These are phyloP conservation scores for Pezizomycotina sp. DNA, from an alignment of 2,329 filamentous ascomycete species.

Conservation along the genomic window DNA sequence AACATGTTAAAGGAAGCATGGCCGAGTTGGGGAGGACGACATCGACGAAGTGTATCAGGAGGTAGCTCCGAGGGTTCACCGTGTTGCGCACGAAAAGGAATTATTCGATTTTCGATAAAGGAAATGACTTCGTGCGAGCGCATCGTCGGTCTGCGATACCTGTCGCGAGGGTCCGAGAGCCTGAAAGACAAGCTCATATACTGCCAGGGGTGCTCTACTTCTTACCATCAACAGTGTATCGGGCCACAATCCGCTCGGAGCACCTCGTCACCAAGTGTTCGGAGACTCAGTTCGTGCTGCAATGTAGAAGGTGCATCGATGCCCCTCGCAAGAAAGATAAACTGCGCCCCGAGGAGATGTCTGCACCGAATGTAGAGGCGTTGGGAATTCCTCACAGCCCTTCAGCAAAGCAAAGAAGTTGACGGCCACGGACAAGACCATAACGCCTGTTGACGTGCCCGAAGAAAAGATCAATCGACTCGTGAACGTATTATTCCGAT, in stretches of 20 bases:
- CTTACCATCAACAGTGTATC: constrained; percentile 71
- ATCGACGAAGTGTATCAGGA: constrained; percentile 28
- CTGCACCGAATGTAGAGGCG: constrained; percentile 52
- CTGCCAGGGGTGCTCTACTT: constrained; percentile 77
- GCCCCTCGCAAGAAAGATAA: constrained; percentile 49
- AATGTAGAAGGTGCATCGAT: constrained; percentile 74
- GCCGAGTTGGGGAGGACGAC: constrained; percentile 37
- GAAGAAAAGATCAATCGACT: constrained; percentile 53
- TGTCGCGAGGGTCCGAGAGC: constrained; percentile 43
- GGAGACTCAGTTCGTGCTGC: constrained; percentile 62
- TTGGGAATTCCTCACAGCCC: constrained; percentile 53
- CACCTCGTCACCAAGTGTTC: constrained; percentile 78
- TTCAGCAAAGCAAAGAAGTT: constrained; percentile 60
- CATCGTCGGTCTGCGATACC: constrained; percentile 59
- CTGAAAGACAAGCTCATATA: constrained; percentile 57
- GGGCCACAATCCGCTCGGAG: constrained; percentile 59
- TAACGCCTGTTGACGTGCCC: constrained; percentile 34
- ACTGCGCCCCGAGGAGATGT: constrained; percentile 49
- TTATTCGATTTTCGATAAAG: constrained; percentile 46
- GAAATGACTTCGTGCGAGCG: constrained; percentile 49
- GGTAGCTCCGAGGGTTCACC: constrained; percentile 38
- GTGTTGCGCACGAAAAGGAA: constrained; percentile 51
- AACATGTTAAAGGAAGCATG: constrained; percentile 29
- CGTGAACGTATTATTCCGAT: constrained; percentile 68
- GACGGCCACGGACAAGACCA: constrained; percentile 33